Conservation (phyloP, 306 rosid genomes). For the Prunus salicina region DNA sequence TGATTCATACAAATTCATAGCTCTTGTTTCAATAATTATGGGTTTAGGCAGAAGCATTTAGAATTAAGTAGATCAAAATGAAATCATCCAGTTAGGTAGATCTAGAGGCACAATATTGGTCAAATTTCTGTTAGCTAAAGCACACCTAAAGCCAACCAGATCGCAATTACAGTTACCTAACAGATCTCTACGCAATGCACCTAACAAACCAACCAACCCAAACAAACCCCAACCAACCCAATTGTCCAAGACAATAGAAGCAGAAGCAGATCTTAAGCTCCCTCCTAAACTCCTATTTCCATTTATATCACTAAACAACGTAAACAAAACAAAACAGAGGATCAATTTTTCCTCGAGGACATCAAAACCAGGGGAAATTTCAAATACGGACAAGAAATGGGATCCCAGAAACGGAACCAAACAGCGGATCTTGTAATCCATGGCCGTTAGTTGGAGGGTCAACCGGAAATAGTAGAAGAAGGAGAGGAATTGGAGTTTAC, state of each 20-base stretch:
- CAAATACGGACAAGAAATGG: conserved; percentile 11
- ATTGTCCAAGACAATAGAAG: neutral
- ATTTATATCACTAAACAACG: neutral
- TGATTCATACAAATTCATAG: neutral
- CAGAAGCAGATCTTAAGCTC: conserved; percentile 22
- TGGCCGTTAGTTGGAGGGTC: neutral
- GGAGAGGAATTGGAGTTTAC: conserved; percentile 21
- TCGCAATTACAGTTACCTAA: neutral
- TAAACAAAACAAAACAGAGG: conserved; percentile 13
- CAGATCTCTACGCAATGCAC: conserved; percentile 15
- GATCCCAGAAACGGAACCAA: neutral
- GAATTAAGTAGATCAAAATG: neutral
- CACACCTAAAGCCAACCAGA: conserved; percentile 2
- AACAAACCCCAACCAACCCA: conserved; percentile 18
- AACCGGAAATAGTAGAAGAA: neutral
- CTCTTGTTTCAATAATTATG: neutral
- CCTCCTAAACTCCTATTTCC: neutral
- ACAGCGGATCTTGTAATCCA: conserved; percentile 17
- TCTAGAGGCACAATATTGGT: neutral
- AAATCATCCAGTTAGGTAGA: conserved; percentile 1
- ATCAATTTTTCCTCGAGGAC: conserved; percentile 2
- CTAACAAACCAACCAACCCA: neutral
- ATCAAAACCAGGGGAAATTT: conserved; percentile 6
- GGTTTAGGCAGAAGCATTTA: neutral
- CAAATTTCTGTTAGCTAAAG: neutral